Conservation (phyloP, 1,284 basidiomycete species). For the Cerrena zonata region DNA sequence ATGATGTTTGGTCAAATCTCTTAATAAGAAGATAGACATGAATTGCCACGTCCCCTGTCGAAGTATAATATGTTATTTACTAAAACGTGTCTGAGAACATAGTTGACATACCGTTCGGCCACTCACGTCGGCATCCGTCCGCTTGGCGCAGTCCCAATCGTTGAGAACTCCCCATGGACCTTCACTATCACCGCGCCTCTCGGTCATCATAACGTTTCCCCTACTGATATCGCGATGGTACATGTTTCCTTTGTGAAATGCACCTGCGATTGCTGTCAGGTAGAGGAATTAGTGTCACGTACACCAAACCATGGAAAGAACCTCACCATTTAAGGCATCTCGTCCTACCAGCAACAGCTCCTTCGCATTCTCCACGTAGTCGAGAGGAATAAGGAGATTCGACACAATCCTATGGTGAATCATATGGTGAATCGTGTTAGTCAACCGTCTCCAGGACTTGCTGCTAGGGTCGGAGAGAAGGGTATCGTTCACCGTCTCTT, state of each 20-base stretch:
- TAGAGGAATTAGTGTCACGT: neutral
- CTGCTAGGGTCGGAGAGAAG: neutral
- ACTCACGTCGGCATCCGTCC: neutral
- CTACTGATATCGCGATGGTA: constrained; percentile 11
- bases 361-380: constrained; percentile 3
- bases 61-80: neutral
- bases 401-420: constrained; percentile 13
- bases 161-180: constrained; percentile 7
- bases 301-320: neutral
- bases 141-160: constrained; percentile 11
- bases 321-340: constrained; percentile 6
- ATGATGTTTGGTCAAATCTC: neutral
- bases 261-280: neutral
- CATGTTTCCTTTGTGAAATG: neutral
- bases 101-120: neutral
- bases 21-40: neutral
- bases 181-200: neutral
- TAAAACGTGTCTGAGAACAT: neutral
- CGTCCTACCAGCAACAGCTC: constrained; percentile 7
- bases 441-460: neutral
- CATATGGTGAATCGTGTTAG: neutral
- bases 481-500: neutral
- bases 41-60: neutral
- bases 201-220: constrained; percentile 12
- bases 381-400: constrained; percentile 6